Evolutionary conservation across 257 asterid genomes (phyloP), one percentile per base, ranked within the genome.

Genomic region (Gynochthodes officinalis): DNA sequence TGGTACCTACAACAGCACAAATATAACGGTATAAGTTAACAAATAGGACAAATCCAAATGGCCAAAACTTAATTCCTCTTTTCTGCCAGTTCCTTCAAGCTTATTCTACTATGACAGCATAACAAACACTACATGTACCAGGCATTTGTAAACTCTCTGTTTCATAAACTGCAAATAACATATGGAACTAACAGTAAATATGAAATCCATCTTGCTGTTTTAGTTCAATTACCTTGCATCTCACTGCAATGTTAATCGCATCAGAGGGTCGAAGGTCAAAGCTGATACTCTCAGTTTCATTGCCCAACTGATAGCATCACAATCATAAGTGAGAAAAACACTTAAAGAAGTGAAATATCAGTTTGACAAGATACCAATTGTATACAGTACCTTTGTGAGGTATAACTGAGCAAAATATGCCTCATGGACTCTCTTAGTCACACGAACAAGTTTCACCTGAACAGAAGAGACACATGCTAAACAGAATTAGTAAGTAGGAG

Each of bases 231-330:
- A 94, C 98, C 99, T 91, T 89, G 95, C 97, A 91, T 87, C 92
- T 91, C 70, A 94, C 97, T 11, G 96, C 99, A 73, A 94, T 94
- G 82, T 94, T 95, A 71, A 95, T 95, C 74, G 99, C 99, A 85
- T 95, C 99, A 0, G 97, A 95, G 49, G 99, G 99, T 25, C 97
- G 95, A 68, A 94, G 91, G 81, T 94, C 99, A 64, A 94, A 87
- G 84, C 90, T 82, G 66, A 94, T 54, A 76, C 76, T 75, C 76
- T 88, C 97, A 19, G 79, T 86, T 82, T 88, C 97, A 64, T 94
- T 81, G 62, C 81, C 99, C 76, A 80, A 67, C 96, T 94, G 85
- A 77, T 73, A 83, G 50, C 67, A 70, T 62, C 27, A 76, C 74
- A 76, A 71, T 67, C 32, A 82, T 23, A 50, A 42, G 64, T 73